These are phyloP conservation scores for Aureobasidium musti DNA, from an alignment of 2,329 filamentous ascomycete species.

Conservation along the genomic window DNA sequence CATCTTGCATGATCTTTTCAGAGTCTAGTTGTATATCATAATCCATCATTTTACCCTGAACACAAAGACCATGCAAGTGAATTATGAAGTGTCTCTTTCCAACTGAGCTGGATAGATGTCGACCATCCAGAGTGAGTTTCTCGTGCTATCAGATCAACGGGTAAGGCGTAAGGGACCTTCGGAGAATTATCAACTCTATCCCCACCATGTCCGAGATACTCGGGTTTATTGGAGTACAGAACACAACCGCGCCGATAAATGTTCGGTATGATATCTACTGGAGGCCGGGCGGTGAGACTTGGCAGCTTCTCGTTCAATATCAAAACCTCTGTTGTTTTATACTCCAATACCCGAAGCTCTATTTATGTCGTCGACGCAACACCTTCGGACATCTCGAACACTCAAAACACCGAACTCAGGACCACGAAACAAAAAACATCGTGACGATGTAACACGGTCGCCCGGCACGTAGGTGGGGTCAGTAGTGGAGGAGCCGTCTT, in stretches of 20 bases:
- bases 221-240: neutral
- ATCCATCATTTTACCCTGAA: neutral
- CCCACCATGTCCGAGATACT: constrained; percentile 5
- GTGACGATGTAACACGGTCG: constrained; percentile 10
- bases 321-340: neutral
- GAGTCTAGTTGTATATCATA: neutral
- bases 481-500: neutral
- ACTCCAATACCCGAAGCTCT: neutral
- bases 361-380: constrained; percentile 8
- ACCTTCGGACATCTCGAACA: constrained; percentile 9
- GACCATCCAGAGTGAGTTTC: neutral
- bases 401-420: constrained; percentile 10
- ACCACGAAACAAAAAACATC: neutral
- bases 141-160: neutral
- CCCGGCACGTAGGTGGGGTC: constrained; percentile 9
- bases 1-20: neutral
- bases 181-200: constrained; percentile 26
- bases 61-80: no score
- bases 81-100: neutral
- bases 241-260: neutral
- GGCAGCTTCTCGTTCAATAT: neutral
- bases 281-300: rapidly evolving
- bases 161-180: constrained; percentile 2
- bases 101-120: neutral
- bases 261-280: neutral